A percentile compares a stretch with the other conserved stretches of the same genome.
Conservation (phyloP, 192 early-diverging fungal genomes). For the Backusella australiensis region DNA sequence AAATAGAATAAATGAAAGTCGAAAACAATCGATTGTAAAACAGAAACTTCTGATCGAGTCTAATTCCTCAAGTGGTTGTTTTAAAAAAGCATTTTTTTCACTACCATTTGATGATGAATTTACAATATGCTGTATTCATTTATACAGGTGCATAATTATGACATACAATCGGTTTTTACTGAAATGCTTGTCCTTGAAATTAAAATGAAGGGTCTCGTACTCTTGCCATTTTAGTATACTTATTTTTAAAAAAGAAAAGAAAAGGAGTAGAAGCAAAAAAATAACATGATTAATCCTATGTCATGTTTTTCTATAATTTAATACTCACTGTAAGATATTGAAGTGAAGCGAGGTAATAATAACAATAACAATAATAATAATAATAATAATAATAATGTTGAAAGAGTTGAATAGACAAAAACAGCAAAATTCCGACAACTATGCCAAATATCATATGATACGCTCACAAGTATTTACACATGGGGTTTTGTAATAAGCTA, state of each 20-base stretch:
- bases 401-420: background rate
- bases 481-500: background rate
- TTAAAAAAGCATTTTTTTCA: too few relatives aligned
- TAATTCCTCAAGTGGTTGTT: too few relatives aligned
- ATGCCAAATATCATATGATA: background rate
- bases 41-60: too few relatives aligned
- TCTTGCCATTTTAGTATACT: background rate
- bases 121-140: background rate
- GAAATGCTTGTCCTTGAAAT: background rate
- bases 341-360: too few relatives aligned
- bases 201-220: background rate
- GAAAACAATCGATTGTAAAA: too few relatives aligned
- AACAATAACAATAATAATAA: too few relatives aligned
- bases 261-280: too few relatives aligned
- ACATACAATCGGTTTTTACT: background rate
- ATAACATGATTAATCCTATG: background rate
- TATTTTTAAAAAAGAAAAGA: too few relatives aligned
- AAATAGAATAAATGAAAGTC: background rate
- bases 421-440: background rate
- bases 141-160: background rate
- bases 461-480: background rate
- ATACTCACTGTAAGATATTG: too few relatives aligned
- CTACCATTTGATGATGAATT: background rate
- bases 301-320: background rate
- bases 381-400: background rate